phyloP scores from a whole-genome alignment of 2,329 filamentous ascomycete genomes.

The Aspergillus proliferans region DNA sequence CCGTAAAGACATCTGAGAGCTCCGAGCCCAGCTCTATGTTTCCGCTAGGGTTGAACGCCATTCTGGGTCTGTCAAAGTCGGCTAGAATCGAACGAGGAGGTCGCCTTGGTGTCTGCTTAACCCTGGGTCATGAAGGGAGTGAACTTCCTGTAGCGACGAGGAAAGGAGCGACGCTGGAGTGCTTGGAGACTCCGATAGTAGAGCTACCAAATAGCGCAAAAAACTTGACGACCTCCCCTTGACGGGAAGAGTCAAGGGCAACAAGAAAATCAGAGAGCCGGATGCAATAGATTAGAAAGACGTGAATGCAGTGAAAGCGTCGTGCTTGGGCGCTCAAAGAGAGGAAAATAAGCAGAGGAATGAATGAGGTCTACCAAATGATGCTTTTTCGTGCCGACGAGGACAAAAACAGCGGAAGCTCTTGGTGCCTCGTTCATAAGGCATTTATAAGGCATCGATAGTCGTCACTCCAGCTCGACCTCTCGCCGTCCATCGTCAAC shows the following conservation, averaged over 20 bases:
- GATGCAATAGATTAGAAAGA: slow-evolving; percentile 3
- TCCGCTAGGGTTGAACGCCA: slow-evolving; percentile 55
- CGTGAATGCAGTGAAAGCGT: too few species aligned
- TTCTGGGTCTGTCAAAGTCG: slow-evolving; percentile 33
- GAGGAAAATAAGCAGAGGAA: background rate
- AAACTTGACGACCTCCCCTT: slow-evolving; percentile 34
- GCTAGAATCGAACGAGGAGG: slow-evolving; percentile 32
- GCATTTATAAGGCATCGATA: slow-evolving; percentile 11
- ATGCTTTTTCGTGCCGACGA: background rate
- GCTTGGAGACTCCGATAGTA: slow-evolving; percentile 38
- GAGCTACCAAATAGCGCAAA: slow-evolving; percentile 38
- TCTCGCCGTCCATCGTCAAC: slow-evolving; percentile 10
- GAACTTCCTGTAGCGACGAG: slow-evolving; percentile 23
- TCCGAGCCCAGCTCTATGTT: slow-evolving; percentile 55
- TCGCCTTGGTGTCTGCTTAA: slow-evolving; percentile 28
- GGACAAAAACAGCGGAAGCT: slow-evolving; percentile 18
- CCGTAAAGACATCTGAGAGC: slow-evolving; percentile 72
- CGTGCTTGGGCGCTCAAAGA: too few species aligned
- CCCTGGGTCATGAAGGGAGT: slow-evolving; percentile 36
- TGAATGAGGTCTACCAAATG: background rate
- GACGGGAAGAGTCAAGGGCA: slow-evolving; percentile 11
- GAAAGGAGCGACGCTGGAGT: slow-evolving; percentile 41
- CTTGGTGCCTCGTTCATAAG: slow-evolving; percentile 4
- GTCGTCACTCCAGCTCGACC: slow-evolving; percentile 36
- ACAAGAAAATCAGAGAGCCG: slow-evolving; percentile 1